Base-by-base conservation (phyloP, 2,329 filamentous ascomycete species). In the Plectosphaerella cucumerina region DNA sequence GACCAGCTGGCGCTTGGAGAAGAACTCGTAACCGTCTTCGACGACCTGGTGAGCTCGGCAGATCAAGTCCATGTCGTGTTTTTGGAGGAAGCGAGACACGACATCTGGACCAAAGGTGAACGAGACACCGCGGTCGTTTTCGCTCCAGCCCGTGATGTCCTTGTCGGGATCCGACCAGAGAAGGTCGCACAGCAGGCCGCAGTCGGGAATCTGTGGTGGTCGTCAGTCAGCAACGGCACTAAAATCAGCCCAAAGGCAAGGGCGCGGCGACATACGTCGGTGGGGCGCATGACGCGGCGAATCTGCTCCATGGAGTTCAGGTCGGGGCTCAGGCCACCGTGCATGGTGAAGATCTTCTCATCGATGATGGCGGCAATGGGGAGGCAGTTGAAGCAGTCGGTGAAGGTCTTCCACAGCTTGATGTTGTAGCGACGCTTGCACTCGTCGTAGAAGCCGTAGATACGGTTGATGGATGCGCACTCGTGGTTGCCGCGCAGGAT, bases 271-370 rank as follows among this genome's bases (percentile, higher is more conserved):
- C 92, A 78, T 84, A 97, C 93, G 81, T 99, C 94, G 63, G 94
- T 99, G 55, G 94, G 94, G 65, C 94, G 88, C 92, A 97, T 97
- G 61, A 99, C 93, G 62, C 93, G 89, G 69, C 94, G 90, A 64
- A 99, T 99, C 79, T 99, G 93, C 78, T 99, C 94, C 94, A 99
- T 99, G 33, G 92, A 97, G 81, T 97, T 97, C 59, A 99, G 80
- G 69, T 97, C 94, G 43, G 94, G 94, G 72, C 91, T 97, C 65
- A 99, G 77, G 66, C 94, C 94, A 68, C 94, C 94, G 75, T 99
- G 94, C 93, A 99, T 97, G 67, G 92, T 97, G 79, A 99, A 97
- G 69, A 99, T 99, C 87, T 97, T 99, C 80, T 97, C 94, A 67
- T 96, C 93, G 63, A 99, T 97, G 74, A 99, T 99, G 60, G 94